Conservation (phyloP, 805 yeast genomes). For the Wickerhamiella vanderwaltii region DNA sequence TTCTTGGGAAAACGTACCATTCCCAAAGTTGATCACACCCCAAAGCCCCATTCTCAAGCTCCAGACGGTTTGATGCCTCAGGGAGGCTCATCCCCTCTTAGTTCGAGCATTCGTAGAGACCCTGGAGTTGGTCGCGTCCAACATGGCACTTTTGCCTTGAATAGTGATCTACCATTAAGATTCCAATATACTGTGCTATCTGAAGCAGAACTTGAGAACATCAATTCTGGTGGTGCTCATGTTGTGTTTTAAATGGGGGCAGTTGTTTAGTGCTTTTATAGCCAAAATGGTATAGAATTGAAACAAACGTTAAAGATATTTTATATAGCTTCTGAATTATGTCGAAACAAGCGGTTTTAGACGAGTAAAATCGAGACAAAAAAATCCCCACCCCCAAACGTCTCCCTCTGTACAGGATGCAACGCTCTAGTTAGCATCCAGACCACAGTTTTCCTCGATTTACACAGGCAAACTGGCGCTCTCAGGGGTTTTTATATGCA, state of each 20-base stretch:
- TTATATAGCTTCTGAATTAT: too few species aligned
- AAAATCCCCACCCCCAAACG: too few species aligned
- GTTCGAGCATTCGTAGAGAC: background rate
- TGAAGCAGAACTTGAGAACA: constrained; percentile 59
- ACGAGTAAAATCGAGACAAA: too few species aligned
- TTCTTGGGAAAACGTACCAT: constrained; percentile 65
- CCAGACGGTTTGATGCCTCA: constrained; percentile 30
- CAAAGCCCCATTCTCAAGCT: constrained; percentile 31
- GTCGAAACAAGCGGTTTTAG: too few species aligned
- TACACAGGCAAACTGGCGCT: constrained; percentile 17
- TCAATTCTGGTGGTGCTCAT: constrained; percentile 77
- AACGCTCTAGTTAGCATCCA: too few species aligned
- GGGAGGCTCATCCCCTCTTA: background rate
- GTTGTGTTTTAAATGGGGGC: constrained; percentile 31
- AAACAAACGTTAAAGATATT: too few species aligned
- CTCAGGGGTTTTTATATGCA: constrained; percentile 21
- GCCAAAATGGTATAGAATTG: too few species aligned
- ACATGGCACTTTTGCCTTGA: constrained; percentile 16
- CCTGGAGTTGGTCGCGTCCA: background rate
- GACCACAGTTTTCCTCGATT: too few species aligned
- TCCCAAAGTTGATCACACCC: constrained; percentile 32
- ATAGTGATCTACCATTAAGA: constrained; percentile 49
- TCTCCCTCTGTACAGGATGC: too few species aligned
- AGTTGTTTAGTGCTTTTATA: constrained; percentile 17
- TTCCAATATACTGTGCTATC: constrained; percentile 56